Evolutionary conservation across 805 yeast species (phyloP), one percentile per base, ranked within the genome.

Genomic region (Clavispora asparagi): DNA sequence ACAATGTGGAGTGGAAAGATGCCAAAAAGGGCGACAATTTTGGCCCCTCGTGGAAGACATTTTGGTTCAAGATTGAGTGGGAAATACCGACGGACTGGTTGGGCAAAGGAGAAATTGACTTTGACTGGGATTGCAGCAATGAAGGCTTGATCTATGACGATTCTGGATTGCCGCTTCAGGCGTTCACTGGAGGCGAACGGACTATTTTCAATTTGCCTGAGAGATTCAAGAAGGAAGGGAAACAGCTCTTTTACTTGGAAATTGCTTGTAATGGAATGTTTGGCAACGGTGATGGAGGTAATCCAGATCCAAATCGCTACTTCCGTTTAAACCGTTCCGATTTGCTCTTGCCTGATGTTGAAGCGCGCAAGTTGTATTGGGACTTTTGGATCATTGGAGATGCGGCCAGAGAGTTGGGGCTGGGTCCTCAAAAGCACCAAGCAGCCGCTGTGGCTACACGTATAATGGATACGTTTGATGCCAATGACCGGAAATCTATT

Each of bases 41-140:
- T 62, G 97, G 98, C 0, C 99, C 99, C 3, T 85, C 95, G 12
- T 92, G 99, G 99, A 84, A 92, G 48, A 86, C 98, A 1, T 95
- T 89, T 53, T 92, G 99, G 99, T 89, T 94, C 66, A 78, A 81
- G 54, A 68, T 92, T 17, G 66, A 74, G 12, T 65, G 87, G 47
- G 68, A 71, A n/a, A 70, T 92, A 6, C 96, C 96, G 0, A 54
- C 70, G 13, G 62, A 72, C 3, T 83, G 87, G 87, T 40, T 71
- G 16, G 54, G 67, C 9, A 61, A 71, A 19, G 50, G 60, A 4
- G 81, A 78, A 33, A 75, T 88, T 35, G 68, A 84, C 44, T 78
- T 87, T 48, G 83, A 88, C 51, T 91, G 95, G 88, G 95, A 92
- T 61, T 81, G 90, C 41, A 79, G 81, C 44, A 84, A 85, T 58